Evolutionary conservation across 2,329 filamentous ascomycete genomes (phyloP).

Genomic region (Sclerotinia glacialis): DNA sequence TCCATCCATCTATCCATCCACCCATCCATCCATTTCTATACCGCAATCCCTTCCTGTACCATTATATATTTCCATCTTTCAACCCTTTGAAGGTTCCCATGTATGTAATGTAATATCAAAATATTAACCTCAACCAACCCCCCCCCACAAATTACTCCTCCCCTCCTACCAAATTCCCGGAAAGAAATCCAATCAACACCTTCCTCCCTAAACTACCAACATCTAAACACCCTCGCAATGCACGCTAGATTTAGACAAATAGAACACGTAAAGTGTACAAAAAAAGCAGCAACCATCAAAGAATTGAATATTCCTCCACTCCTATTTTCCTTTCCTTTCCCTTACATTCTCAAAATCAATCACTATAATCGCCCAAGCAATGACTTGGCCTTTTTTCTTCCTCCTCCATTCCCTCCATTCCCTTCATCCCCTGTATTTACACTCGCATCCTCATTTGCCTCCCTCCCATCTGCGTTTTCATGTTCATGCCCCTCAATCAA

Average conservation of each 20-base stretch:
- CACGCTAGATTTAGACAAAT: constrained; percentile 9
- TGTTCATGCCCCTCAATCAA: not conserved
- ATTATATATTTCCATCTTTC: not conserved
- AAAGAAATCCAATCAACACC: constrained; percentile 1
- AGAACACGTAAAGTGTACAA: not conserved
- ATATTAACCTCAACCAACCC: not conserved
- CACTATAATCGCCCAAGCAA: constrained; percentile 3
- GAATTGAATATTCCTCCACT: not conserved
- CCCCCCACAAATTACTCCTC: not conserved
- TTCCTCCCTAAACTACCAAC: not conserved
- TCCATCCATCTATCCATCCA: not conserved
- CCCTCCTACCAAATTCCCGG: not conserved
- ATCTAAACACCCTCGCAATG: constrained; percentile 12
- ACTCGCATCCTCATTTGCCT: not conserved
- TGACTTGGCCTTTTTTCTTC: not conserved
- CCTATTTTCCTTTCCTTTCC: not conserved
- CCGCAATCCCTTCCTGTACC: not conserved
- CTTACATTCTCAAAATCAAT: not conserved
- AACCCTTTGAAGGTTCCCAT: not conserved
- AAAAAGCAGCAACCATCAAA: not conserved
- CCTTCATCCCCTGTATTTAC: not conserved
- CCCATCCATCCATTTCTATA: not conserved
- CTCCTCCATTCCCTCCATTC: too few relatives aligned
- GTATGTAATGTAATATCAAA: not conserved
- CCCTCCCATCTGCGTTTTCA: not conserved